A percentile compares a stretch with the other conserved stretches of the same genome.
These are phyloP conservation scores for Candida methanosorbosa DNA, from an alignment of 805 yeast genomes.

Conservation along the genomic window DNA sequence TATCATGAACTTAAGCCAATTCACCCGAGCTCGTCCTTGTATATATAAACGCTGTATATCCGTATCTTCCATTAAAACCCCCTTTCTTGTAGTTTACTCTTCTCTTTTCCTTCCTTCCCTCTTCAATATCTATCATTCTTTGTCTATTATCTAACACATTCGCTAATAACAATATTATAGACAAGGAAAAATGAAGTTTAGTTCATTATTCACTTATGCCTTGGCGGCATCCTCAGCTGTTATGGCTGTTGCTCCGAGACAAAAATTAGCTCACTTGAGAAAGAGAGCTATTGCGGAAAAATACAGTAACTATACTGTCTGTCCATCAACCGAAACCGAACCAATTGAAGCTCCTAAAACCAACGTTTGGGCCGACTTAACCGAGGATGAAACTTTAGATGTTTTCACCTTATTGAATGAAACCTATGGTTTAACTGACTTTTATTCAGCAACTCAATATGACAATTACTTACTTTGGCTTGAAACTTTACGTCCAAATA, in stretches of 20 bases:
- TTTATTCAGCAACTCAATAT: conserved; percentile 1
- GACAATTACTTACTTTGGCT: conserved; percentile 4
- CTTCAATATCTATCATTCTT: no score
- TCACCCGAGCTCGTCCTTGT: no score
- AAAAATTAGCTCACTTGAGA: not conserved
- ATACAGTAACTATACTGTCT: not conserved
- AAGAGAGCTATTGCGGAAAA: not conserved
- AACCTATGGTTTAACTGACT: not conserved
- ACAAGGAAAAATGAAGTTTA: not conserved
- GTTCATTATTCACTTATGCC: not conserved
- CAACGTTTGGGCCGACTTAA: conserved; percentile 4
- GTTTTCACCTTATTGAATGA: not conserved
- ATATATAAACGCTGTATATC: no score
- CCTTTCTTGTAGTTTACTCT: no score
- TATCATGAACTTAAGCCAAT: no score
- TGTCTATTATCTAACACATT: no score
- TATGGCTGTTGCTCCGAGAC: not conserved
- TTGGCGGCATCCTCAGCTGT: not conserved
- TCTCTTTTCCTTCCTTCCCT: no score
- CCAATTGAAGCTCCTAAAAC: conserved; percentile 1
- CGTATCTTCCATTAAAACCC: no score
- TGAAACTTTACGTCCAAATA: conserved; percentile 13
- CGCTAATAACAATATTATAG: no score
- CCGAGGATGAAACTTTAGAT: not conserved
- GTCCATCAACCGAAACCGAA: not conserved